Evolutionary conservation across 2,329 filamentous ascomycete genomes (phyloP), one percentile per base, ranked within the genome.

Genomic region (Diaporthe helianthi): DNA sequence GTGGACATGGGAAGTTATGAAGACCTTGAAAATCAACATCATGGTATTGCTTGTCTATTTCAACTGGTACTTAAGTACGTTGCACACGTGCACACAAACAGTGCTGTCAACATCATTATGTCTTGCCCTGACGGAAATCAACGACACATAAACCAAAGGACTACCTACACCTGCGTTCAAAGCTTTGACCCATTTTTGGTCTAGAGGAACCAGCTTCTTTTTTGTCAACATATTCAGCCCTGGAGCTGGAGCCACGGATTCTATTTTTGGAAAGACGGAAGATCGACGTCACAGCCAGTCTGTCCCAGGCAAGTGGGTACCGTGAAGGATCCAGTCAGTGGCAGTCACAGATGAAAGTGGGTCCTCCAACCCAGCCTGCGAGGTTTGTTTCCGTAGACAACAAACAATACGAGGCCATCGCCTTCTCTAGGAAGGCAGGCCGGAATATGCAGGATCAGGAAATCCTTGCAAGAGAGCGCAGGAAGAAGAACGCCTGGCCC

Each of bases 221-320:
- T 13, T 19, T 22, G 10, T 29, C 13, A 17, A 44, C 7, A 29
- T 29, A 7, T 15, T 64, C 49, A 66, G 64, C 51, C 36, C 51
- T 47, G 51, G 47, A 15, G n/a, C 38, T 55, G 51, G 64, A 47
- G 24, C 64, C 22, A 22, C 8, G 26, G 64, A 36, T 66, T 66
- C 64, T 66, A 66, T 47, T 66, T 66, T 44, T 66, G 53, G 46
- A 24, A 5, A 10, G 26, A 13, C 22, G n/a, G 5, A n/a, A 26
- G 13, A 66, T 61, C 55, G 41, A 47, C 55, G 55, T 61, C 55
- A 46, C 55, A 47, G 19, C 19, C 41, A 31, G 55, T 47, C 55
- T 61, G 31, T 33, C 26, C 41, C 47, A 61, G 55, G 41, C 26
- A 61, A 33, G 55, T 47, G 55, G 55, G 7, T 61, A 9, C 41